Conservation (phyloP, 2,329 filamentous ascomycete genomes). For the Setomelanomma holmii region DNA sequence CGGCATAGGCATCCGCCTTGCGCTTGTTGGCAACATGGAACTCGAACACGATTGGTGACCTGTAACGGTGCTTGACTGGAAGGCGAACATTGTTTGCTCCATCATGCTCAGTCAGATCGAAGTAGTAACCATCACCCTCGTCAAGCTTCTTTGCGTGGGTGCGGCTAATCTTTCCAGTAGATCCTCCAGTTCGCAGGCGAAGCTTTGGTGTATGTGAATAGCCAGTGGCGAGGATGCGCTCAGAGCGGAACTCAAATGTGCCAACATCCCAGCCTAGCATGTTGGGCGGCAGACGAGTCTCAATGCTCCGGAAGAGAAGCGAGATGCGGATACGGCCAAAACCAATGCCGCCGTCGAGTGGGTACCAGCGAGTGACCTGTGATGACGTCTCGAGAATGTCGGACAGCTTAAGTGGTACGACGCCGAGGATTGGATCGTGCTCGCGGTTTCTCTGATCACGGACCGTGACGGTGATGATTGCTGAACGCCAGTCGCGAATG, state of each 20-base stretch:
- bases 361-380: slow-evolving; percentile 91
- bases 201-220: slow-evolving; percentile 73
- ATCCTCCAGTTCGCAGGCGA: slow-evolving; percentile 83
- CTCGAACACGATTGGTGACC: slow-evolving; percentile 88
- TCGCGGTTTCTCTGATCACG: slow-evolving; percentile 88
- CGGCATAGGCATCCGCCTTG: slow-evolving; percentile 75
- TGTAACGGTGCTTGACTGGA: slow-evolving; percentile 88
- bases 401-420: slow-evolving; percentile 85
- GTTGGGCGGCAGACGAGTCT: slow-evolving; percentile 81
- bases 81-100: slow-evolving; percentile 69
- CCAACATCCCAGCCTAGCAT: slow-evolving; percentile 95
- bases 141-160: slow-evolving; percentile 66
- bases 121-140: slow-evolving; percentile 67
- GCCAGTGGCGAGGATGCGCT: slow-evolving; percentile 69
- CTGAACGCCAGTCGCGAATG: slow-evolving; percentile 89
- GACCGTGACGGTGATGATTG: slow-evolving; percentile 85
- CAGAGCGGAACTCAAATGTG: slow-evolving; percentile 84
- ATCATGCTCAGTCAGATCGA: slow-evolving; percentile 61
- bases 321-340: slow-evolving; percentile 91
- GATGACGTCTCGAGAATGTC: slow-evolving; percentile 88
- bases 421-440: slow-evolving; percentile 92
- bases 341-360: slow-evolving; percentile 89
- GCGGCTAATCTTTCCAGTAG: slow-evolving; percentile 72
- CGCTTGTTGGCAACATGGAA: slow-evolving; percentile 76
- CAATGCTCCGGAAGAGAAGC: slow-evolving; percentile 86